Conservation (phyloP, 352 stramenopile genomes). For the Phytophthora vignae region DNA sequence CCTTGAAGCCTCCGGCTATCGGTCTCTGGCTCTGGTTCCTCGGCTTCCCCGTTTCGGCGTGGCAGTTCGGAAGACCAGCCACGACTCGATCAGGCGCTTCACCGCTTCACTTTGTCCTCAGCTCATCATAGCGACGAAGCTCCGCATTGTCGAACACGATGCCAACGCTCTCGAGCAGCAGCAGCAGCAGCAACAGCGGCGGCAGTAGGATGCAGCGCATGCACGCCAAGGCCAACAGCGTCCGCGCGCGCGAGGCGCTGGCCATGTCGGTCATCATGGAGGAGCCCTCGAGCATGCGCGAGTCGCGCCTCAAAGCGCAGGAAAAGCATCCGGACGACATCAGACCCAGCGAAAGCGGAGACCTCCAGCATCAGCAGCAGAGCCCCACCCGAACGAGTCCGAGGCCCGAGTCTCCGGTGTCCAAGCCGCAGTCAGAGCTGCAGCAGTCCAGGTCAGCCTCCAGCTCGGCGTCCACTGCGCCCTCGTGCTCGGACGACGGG, state of each 20-base stretch:
- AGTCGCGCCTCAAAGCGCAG: conserved; percentile 31
- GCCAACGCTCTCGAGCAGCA: conserved; percentile 17
- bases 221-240: conserved; percentile 21
- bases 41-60: conserved; percentile 32
- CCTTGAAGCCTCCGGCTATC: conserved; percentile 29
- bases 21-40: conserved; percentile 19
- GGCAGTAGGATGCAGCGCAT: conserved; percentile 12
- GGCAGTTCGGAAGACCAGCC: conserved; percentile 29
- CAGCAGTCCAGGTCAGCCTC: conserved; percentile 17
- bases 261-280: conserved; percentile 44
- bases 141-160: conserved; percentile 38
- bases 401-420: conserved; percentile 2
- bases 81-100: conserved; percentile 10
- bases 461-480: conserved; percentile 15
- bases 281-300: conserved; percentile 33
- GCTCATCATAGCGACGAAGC: neutral
- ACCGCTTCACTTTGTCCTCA: conserved; percentile 8
- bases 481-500: conserved; percentile 5
- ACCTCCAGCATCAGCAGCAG: neutral
- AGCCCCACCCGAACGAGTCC: neutral
- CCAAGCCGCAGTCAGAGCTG: neutral
- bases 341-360: conserved; percentile 20
- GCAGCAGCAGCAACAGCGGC: conserved; percentile 9
- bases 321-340: conserved; percentile 33
- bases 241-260: conserved; percentile 14